Base-by-base conservation (phyloP, 306 rosid genomes). In the Pterocarpus macrocarpus region DNA sequence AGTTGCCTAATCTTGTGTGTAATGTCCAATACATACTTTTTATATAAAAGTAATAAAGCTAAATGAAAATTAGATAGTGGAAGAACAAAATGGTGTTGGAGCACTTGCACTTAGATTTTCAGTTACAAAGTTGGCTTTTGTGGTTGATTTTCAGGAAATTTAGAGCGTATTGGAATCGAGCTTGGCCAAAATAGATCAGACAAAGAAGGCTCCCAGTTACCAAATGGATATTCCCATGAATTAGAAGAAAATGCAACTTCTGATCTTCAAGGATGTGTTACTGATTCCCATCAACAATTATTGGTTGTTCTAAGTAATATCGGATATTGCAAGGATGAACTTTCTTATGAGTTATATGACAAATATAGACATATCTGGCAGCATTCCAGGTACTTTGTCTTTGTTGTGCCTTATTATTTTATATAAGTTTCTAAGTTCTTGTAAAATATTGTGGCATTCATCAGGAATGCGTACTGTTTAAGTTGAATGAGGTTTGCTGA, bases 281-380 rank as follows among this genome's bases (percentile, higher is more conserved):
- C 81, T 41, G 88, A 90, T 88, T 97, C 99, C 61, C 99, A 93
- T 82, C 94, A 87, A 70, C 82, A 77, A 84, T 88, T 96, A 80
- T 86, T 96, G 81, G 80, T 92, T 69, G 94, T 93, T 76, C 88
- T 96, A 76, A 96, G 99, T 89, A 96, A 96, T 84, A 89, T 96
- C 7, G 98, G 99, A 83, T 92, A 88, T 84, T 96, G 99, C 91
- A 96, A 92, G 83, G 98, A 96, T 49, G 98, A 93, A 58, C 99
- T 96, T 82, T 90, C 97, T 56, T 73, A 84, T 74, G 97, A 96
- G 88, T 65, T 96, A 82, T 92, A 93, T 88, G 86, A 86, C 76
- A 96, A 88, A 85, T 96, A 90, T 87, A 90, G 80, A 82, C 94
- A 86, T 70, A 88, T 96, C 75, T 96, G 99, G 99, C 86, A 82